Evolutionary conservation across 1,284 basidiomycete genomes (phyloP), one percentile per base, ranked within the genome.

Genomic region (Ustilago sp.): DNA sequence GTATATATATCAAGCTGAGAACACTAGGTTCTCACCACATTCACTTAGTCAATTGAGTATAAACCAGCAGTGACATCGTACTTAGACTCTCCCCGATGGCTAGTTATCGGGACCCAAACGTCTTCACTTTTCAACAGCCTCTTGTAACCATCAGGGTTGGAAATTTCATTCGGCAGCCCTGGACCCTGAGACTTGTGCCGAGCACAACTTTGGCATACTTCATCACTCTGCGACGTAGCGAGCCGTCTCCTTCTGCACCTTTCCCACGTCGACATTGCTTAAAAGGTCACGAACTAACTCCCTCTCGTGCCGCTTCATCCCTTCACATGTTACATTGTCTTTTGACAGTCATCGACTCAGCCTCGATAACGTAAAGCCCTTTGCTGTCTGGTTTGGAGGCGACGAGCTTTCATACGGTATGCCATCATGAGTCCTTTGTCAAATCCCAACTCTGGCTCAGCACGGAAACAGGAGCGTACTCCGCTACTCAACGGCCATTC

Each of bases 401-500:
- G 23, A 28, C 23, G 23, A 28, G 23, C 23, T 28, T 28, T 28
- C 23, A 28, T 28, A 28, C 23, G 23, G 23, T 28, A 28, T 28
- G 23, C 17, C 38, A 38, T n/a, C 23, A 59, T 59, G 58, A 17
- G 47, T 31, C 3, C 15, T 8, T 39, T 23, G 39, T n/a, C 12
- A 19, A 35, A 38, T 5, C 34, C n/a, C 23, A 28, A 43, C n/a
- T 28, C 15, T 13, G 28, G 23, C 31, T 28, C 39, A 28, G 48
- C 65, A 15, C 35, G 15, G 28, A 43, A 62, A 8, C 13, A 62
- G 38, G 66, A 68, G 56, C 59, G 51, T 13, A 3, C n/a, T 1
- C 60, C 66, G 32, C 31, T 63, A 34, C 38, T 69, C 19, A 39
- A 43, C 7, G 23, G 28, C 19, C 34, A 19, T 8, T 43, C 55